phyloP scores from a whole-genome alignment of 192 early-diverging fungal species.

The Entophlyctis luteolus region DNA sequence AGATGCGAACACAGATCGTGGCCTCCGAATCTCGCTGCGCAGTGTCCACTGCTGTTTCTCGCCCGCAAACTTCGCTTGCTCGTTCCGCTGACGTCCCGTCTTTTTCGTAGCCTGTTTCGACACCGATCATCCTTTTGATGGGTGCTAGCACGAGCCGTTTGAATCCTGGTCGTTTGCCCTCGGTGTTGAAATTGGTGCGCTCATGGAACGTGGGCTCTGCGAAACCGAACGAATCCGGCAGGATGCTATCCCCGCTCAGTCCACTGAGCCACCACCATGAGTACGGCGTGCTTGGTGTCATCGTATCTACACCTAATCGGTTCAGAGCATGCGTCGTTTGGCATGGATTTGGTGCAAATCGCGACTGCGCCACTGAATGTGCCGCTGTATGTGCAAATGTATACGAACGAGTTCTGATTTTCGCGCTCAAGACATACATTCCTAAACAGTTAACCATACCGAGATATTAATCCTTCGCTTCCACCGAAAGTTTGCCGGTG shows the following conservation, averaged over 20 bases:
- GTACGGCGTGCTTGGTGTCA: slow-evolving; percentile 10
- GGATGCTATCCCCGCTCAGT: slow-evolving; percentile 21
- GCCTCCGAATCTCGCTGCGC: no score
- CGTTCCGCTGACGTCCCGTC: background rate
- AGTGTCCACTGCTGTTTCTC: background rate
- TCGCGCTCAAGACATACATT: no score
- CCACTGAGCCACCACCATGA: slow-evolving; percentile 27
- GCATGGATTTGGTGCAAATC: background rate
- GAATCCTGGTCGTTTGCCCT: slow-evolving; percentile 17
- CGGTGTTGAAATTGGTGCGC: slow-evolving; percentile 20
- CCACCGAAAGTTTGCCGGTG: no score
- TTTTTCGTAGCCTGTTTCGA: slow-evolving; percentile 6
- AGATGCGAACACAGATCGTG: no score
- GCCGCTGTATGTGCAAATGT: background rate
- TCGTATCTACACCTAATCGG: slow-evolving; percentile 12
- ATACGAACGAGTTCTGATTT: background rate
- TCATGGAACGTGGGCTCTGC: slow-evolving; percentile 22
- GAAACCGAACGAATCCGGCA: slow-evolving; percentile 24
- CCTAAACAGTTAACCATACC: no score
- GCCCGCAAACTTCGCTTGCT: background rate
- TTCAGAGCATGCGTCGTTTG: background rate
- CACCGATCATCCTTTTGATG: slow-evolving; percentile 20
- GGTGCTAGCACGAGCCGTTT: slow-evolving; percentile 16
- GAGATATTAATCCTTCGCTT: no score
- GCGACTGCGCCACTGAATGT: background rate